Evolutionary conservation across 2,329 filamentous ascomycete species (phyloP).

Genomic region (Colletotrichum graminicola): DNA sequence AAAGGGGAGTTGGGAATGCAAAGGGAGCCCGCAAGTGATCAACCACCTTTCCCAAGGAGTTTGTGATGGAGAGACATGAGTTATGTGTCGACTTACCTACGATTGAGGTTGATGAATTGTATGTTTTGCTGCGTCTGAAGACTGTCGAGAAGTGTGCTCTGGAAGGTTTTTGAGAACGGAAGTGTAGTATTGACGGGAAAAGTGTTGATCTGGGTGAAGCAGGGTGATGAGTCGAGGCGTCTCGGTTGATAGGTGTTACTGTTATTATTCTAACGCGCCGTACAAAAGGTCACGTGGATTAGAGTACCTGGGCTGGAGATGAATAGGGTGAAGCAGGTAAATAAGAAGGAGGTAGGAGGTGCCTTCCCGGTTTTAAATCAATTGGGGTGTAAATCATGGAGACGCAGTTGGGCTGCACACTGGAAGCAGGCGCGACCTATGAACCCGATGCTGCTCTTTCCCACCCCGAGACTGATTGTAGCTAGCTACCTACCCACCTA

Average conservation of each 20-base stretch:
- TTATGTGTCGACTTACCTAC: slow-evolving; percentile 29
- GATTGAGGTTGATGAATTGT: slow-evolving; percentile 3
- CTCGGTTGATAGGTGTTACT: not conserved
- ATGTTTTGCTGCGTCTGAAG: not conserved
- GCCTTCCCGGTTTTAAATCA: slow-evolving; percentile 17
- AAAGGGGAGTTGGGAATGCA: not conserved
- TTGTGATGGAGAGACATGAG: not conserved
- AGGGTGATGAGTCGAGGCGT: slow-evolving; percentile 1
- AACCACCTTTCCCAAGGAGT: not conserved
- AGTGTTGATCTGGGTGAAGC: not conserved
- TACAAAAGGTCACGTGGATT: slow-evolving; percentile 17
- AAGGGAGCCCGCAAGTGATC: not conserved
- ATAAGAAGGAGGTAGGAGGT: not conserved
- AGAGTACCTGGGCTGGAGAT: slow-evolving; percentile 10
- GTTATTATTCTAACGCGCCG: not conserved
- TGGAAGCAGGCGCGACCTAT: not conserved
- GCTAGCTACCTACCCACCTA: not conserved
- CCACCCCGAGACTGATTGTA: not conserved
- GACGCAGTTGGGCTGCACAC: not conserved
- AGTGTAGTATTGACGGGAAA: slow-evolving; percentile 4
- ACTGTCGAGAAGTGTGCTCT: not conserved
- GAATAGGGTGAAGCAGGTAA: not conserved
- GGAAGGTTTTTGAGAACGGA: not conserved
- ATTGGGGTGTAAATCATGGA: not conserved
- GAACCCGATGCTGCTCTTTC: slow-evolving; percentile 7